Base-by-base conservation (phyloP, 768 basidiomycete genomes). In the Erythrobasidium yunnanense region DNA sequence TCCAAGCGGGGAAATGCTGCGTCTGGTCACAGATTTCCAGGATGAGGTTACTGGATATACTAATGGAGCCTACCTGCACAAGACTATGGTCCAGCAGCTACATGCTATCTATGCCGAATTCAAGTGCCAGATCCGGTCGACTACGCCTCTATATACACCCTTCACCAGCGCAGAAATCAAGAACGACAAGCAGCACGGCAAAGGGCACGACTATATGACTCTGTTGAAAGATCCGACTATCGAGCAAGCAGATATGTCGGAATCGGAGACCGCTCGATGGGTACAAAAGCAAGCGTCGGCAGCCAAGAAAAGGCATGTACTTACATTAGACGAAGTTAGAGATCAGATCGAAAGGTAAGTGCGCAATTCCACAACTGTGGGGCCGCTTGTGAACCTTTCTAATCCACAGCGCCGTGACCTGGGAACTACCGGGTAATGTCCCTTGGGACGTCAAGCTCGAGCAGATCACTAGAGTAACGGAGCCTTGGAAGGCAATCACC, bases 341-440 rank as follows among this genome's bases (percentile, higher is more conserved):
- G 38, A 42, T 11, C 11, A 42, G 38, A 42, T 42, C n/a, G 38
- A 42, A 42, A n/a, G 38, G 38, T 42, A 11, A 11, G 38, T 42
- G n/a, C 38, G 11, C 38, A n/a, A n/a, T n/a, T n/a, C n/a, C n/a
- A n/a, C n/a, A n/a, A n/a, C n/a, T n/a, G n/a, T n/a, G n/a, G n/a
- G n/a, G n/a, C n/a, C n/a, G n/a, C n/a, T n/a, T n/a, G n/a, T n/a
- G n/a, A n/a, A n/a, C n/a, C n/a, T n/a, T n/a, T n/a, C n/a, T n/a
- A n/a, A 45, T 27, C n/a, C 33, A 4, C 60, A 80, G 79, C 20
- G 76, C 75, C 7, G 75, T 77, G 29, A 77, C 77, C 1, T 72
- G 78, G 33, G 79, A 80, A 56, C 71, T 78, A 0, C 78, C 78
- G 6, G 71, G 74, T 20, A 78, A 78, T 67, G 74, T 78, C 2